Percentiles rank a stretch among this genome's conserved stretches.
These are phyloP conservation scores for Wolfiporia cocos DNA, from an alignment of 1,284 basidiomycete genomes.

Conservation along the genomic window DNA sequence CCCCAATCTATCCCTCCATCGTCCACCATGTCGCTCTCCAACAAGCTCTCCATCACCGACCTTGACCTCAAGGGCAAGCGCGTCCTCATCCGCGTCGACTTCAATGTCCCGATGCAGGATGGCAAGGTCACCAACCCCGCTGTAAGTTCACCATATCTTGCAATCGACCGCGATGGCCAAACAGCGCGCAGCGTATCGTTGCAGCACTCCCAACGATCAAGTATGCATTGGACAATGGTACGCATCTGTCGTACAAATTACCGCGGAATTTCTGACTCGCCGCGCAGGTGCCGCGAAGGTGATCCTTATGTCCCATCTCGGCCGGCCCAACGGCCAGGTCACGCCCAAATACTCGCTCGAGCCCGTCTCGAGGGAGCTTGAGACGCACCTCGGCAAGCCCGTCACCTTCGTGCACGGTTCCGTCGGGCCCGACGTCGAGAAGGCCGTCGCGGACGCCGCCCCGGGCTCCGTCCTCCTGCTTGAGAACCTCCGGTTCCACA, in stretches of 20 bases:
- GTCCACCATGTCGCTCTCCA: slow-evolving; percentile 86
- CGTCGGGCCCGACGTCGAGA: slow-evolving; percentile 83
- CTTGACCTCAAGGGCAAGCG: slow-evolving; percentile 86
- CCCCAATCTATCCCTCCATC: slow-evolving; percentile 6
- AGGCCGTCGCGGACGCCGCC: slow-evolving; percentile 66
- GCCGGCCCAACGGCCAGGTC: slow-evolving; percentile 92
- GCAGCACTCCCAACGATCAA: slow-evolving; percentile 95
- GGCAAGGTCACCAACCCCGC: slow-evolving; percentile 95
- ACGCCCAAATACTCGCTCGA: slow-evolving; percentile 89
- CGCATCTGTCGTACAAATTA: slow-evolving; percentile 13
- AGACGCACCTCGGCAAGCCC: slow-evolving; percentile 60
- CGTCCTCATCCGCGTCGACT: slow-evolving; percentile 96
- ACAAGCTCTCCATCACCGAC: slow-evolving; percentile 92
- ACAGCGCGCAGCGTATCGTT: slow-evolving; percentile 74
- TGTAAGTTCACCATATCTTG: slow-evolving; percentile 41
- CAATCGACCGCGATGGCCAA: slow-evolving; percentile 2
- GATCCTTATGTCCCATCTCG: slow-evolving; percentile 97
- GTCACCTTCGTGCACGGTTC: slow-evolving; percentile 87
- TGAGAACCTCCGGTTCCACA: slow-evolving; percentile 98
- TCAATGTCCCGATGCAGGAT: slow-evolving; percentile 93
- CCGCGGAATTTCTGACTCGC: slow-evolving; percentile 9
- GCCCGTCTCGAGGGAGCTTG: slow-evolving; percentile 76
- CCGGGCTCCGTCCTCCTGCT: slow-evolving; percentile 86
- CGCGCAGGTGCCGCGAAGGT: slow-evolving; percentile 74
- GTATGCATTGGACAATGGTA: slow-evolving; percentile 88